These are phyloP conservation scores for Phyllachora maydis DNA, from an alignment of 2,329 filamentous ascomycete genomes.

Conservation along the genomic window DNA sequence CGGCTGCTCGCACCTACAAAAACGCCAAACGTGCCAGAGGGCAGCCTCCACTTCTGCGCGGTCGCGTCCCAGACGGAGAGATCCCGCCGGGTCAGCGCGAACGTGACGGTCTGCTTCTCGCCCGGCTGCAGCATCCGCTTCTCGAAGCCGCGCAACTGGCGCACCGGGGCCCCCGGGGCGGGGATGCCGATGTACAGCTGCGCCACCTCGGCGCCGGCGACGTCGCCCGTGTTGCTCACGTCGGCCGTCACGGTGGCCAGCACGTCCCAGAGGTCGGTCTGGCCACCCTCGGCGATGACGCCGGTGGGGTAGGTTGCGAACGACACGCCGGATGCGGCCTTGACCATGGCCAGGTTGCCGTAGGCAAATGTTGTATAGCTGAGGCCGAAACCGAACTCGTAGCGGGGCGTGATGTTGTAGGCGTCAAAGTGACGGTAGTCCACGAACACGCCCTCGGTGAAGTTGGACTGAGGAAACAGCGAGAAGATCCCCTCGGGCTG, in stretches of 20 bases:
- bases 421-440: slow-evolving; percentile 35
- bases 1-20: slow-evolving; percentile 26
- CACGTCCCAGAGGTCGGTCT: slow-evolving; percentile 24
- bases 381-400: slow-evolving; percentile 34
- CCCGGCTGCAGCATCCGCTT: slow-evolving; percentile 30
- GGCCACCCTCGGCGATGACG: slow-evolving; percentile 19
- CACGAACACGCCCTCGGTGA: slow-evolving; percentile 26
- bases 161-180: slow-evolving; percentile 18
- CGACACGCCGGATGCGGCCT: slow-evolving; percentile 8
- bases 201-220: slow-evolving; percentile 22
- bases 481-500: slow-evolving; percentile 26
- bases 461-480: slow-evolving; percentile 28
- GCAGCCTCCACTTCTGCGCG: slow-evolving; percentile 38
- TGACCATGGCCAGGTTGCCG: slow-evolving; percentile 16
- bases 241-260: slow-evolving; percentile 16
- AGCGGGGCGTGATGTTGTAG: slow-evolving; percentile 23
- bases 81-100: slow-evolving; percentile 39
- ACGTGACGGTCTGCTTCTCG: slow-evolving; percentile 19
- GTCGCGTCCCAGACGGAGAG: slow-evolving; percentile 44
- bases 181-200: slow-evolving; percentile 26
- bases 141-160: slow-evolving; percentile 45
- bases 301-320: slow-evolving; percentile 16
- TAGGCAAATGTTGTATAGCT: slow-evolving; percentile 33
- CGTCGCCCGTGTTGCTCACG: slow-evolving; percentile 19
- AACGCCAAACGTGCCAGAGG: slow-evolving; percentile 19